A percentile compares a stretch with the other conserved stretches of the same genome.
phyloP scores from a whole-genome alignment of 2,329 filamentous ascomycete genomes.

The Diplodia seriata region DNA sequence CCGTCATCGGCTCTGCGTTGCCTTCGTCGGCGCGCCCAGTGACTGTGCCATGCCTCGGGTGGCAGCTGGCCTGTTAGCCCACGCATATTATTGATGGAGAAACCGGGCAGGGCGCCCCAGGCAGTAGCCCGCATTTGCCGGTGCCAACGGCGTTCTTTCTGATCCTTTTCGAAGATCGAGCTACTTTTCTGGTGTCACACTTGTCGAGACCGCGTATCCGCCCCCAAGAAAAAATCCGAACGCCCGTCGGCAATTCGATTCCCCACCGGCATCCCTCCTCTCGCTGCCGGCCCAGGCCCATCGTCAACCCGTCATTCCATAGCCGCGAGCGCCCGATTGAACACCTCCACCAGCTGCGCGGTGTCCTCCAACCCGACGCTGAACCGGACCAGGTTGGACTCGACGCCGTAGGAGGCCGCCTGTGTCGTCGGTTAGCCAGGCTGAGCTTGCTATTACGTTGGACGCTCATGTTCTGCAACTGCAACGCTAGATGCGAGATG shows the following conservation, averaged over 20 bases:
- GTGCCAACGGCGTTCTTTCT: conserved; percentile 26
- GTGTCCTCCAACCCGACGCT: conserved; percentile 90
- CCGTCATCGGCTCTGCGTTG: conserved; percentile 17
- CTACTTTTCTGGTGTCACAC: conserved; percentile 22
- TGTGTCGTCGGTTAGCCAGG: conserved; percentile 39
- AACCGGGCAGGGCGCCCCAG: background rate
- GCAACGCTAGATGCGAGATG: conserved; percentile 14
- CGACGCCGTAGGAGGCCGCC: conserved; percentile 79
- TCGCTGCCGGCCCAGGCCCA: conserved; percentile 1
- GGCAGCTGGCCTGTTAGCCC: background rate
- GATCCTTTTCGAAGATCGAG: conserved; percentile 29
- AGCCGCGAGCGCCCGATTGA: conserved; percentile 73
- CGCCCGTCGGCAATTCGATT: conserved; percentile 26
- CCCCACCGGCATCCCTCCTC: background rate
- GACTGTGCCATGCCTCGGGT: conserved; percentile 14
- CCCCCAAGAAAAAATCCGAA: conserved; percentile 19
- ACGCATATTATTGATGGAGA: conserved; percentile 21
- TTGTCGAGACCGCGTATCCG: conserved; percentile 7
- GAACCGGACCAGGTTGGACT: conserved; percentile 79
- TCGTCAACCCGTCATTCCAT: conserved; percentile 39
- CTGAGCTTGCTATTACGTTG: conserved; percentile 11
- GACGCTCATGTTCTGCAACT: conserved; percentile 1
- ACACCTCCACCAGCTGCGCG: conserved; percentile 66
- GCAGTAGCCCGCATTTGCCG: conserved; percentile 17
- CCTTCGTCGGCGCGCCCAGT: background rate